phyloP scores from a whole-genome alignment of 139 green algal species.

The Chlamydomonas eustigma region DNA sequence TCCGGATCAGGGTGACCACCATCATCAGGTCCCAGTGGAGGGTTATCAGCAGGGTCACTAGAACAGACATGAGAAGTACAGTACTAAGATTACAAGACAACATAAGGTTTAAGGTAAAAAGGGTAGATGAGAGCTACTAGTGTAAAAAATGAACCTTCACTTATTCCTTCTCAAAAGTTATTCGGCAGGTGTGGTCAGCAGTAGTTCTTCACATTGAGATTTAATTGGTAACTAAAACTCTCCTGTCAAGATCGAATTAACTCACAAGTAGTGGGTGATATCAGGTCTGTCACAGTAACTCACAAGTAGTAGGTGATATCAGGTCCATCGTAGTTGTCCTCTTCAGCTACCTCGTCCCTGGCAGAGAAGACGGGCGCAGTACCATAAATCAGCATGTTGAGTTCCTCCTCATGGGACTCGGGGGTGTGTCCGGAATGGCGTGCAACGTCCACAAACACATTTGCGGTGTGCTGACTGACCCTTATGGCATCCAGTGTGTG shows the following conservation, averaged over 20 bases:
- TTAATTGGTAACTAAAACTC: no score
- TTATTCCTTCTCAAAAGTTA: no score
- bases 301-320: conserved; percentile 63
- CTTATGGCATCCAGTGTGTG: conserved; percentile 69
- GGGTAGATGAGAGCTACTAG: no score
- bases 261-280: conserved; percentile 55
- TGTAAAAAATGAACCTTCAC: no score
- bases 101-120: no score
- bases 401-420: conserved; percentile 72
- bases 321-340: conserved; percentile 63
- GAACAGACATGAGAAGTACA: no score
- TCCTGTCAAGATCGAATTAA: not conserved
- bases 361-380: conserved; percentile 61
- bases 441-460: conserved; percentile 65
- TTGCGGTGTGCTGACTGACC: conserved; percentile 61
- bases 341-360: conserved; percentile 37
- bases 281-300: conserved; percentile 34
- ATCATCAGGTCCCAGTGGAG: conserved; percentile 10
- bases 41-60: conserved; percentile 4
- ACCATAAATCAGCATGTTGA: conserved; percentile 73
- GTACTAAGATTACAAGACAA: no score
- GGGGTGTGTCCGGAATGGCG: conserved; percentile 51
- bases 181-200: no score
- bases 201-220: no score
- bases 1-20: not conserved